Conservation (phyloP, 352 stramenopile species). For the Phytophthora ohioensis region DNA sequence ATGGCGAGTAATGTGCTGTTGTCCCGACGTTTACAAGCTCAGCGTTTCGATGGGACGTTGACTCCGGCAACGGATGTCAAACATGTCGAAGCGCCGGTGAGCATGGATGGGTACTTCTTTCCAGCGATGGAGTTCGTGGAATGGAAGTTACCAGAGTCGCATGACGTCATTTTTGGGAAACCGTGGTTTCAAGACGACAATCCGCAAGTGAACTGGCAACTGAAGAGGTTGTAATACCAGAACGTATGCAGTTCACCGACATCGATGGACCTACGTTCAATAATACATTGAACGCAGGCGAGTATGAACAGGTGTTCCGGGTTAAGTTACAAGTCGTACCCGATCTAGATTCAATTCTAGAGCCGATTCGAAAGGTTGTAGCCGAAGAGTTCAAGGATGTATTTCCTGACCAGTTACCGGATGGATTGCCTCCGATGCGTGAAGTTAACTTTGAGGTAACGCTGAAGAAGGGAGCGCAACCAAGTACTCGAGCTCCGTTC, state of each 20-base stretch:
- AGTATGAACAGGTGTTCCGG: too few species aligned
- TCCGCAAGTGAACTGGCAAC: constrained; percentile 19
- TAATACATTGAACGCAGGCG: too few species aligned
- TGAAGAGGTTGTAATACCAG: constrained; percentile 9
- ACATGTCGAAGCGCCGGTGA: constrained; percentile 14
- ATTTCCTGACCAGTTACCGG: constrained; percentile 18
- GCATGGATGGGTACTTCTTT: constrained; percentile 20
- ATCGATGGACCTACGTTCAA: too few species aligned
- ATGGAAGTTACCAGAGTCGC: constrained; percentile 17
- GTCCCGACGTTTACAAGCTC: neutral
- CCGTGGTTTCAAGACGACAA: constrained; percentile 23
- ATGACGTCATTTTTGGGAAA: constrained; percentile 31
- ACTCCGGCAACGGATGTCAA: constrained; percentile 14
- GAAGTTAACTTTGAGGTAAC: constrained; percentile 20
- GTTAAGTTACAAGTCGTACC: too few species aligned
- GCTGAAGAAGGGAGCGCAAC: constrained; percentile 21
- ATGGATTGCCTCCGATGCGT: constrained; percentile 14
- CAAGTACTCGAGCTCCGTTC: constrained; percentile 15
- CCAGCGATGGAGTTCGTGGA: constrained; percentile 17
- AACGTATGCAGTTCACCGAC: neutral
- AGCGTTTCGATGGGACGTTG: constrained; percentile 15
- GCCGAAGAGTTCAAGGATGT: constrained; percentile 13
- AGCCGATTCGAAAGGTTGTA: constrained; percentile 10
- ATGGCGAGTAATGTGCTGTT: too few species aligned
- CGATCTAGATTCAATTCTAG: neutral